A percentile compares a stretch with the other conserved stretches of the same genome.
Conservation (phyloP, 805 yeast species). For the Starmerella etchellsii region DNA sequence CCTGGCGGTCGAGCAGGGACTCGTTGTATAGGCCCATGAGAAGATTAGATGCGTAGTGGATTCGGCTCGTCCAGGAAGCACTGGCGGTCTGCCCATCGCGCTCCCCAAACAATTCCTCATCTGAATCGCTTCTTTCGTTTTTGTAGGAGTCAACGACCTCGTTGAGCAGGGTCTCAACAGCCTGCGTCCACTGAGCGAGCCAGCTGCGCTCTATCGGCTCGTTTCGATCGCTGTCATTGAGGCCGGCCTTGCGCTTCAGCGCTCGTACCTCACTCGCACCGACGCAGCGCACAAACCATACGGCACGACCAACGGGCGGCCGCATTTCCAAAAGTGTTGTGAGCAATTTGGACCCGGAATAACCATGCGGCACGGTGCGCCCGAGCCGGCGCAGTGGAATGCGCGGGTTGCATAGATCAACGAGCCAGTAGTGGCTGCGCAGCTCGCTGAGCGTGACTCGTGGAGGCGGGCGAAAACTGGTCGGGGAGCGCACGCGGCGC, state of each 20-base stretch:
- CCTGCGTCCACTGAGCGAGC: constrained; percentile 84
- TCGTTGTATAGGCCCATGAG: constrained; percentile 57
- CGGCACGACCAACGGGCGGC: constrained; percentile 68
- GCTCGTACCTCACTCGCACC: constrained; percentile 63
- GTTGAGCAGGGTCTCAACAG: constrained; percentile 49
- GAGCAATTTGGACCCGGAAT: constrained; percentile 55
- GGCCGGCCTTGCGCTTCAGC: constrained; percentile 34
- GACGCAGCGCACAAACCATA: constrained; percentile 86
- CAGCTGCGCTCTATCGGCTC: constrained; percentile 40
- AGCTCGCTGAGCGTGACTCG: constrained; percentile 82
- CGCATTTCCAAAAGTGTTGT: constrained; percentile 53
- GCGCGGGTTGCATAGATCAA: constrained; percentile 56
- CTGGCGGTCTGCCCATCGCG: neutral
- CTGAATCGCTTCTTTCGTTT: neutral
- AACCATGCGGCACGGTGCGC: constrained; percentile 80
- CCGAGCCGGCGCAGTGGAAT: constrained; percentile 57
- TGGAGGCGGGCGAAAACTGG: constrained; percentile 68
- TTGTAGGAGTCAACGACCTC: constrained; percentile 37
- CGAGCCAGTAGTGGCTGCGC: constrained; percentile 74
- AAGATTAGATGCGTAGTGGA: constrained; percentile 49
- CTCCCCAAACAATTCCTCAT: constrained; percentile 1
- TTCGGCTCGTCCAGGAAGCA: constrained; percentile 36
- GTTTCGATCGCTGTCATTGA: constrained; percentile 2
- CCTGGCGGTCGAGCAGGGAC: constrained; percentile 46
- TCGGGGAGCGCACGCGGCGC: constrained; percentile 36